Percentiles rank a stretch among this genome's conserved stretches.
Evolutionary conservation across 2,329 filamentous ascomycete species (phyloP).

Genomic region (Drechslerella dactyloides): DNA sequence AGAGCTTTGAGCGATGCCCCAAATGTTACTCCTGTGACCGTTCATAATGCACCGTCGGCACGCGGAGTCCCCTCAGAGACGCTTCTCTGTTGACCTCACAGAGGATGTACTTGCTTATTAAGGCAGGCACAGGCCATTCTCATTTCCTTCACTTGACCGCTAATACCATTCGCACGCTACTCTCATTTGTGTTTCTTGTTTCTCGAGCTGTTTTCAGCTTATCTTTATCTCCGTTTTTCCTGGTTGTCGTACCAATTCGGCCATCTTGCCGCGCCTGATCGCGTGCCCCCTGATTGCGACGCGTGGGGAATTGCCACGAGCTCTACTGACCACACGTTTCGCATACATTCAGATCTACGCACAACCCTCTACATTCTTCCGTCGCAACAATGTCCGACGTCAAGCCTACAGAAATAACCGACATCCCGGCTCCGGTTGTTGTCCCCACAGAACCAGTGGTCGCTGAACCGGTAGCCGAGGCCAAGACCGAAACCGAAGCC

Average conservation of each 20-base stretch:
- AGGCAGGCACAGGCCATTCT: conserved; percentile 9
- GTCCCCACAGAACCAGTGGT: conserved; percentile 51
- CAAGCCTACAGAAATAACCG: conserved; percentile 56
- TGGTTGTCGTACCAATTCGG: not conserved
- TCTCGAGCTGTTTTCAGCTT: not conserved
- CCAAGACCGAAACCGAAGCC: conserved; percentile 50
- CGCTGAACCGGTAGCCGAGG: conserved; percentile 51
- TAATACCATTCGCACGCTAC: conserved; percentile 1
- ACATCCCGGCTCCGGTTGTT: conserved; percentile 55
- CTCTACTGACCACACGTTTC: conserved; percentile 51
- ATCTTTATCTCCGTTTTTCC: no score
- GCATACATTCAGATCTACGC: not conserved
- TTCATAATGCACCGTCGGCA: conserved; percentile 5
- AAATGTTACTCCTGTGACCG: not conserved
- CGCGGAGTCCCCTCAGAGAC: not conserved
- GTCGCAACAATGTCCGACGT: conserved; percentile 54
- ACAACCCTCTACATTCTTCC: conserved; percentile 11
- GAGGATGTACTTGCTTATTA: not conserved
- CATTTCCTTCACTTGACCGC: conserved; percentile 49
- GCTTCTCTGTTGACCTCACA: not conserved
- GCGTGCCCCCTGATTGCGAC: not conserved
- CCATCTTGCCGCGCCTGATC: no score
- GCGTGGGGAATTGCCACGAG: conserved; percentile 8
- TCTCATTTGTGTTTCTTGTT: not conserved
- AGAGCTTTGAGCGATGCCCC: not conserved